Evolutionary conservation across 495 filamentous ascomycete genomes (phyloP).

Genomic region (Penicillium paxilli): DNA sequence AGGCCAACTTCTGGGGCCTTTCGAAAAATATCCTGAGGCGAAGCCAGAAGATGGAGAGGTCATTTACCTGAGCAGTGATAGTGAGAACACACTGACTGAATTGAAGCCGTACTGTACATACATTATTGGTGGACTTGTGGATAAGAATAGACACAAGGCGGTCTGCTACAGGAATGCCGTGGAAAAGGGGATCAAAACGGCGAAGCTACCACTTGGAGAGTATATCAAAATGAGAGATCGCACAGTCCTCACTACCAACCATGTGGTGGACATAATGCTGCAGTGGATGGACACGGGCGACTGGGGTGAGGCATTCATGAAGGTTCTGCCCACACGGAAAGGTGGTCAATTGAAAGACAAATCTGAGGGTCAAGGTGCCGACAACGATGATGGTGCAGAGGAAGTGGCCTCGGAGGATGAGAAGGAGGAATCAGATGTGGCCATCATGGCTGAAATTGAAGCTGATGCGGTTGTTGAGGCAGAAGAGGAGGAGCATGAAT

Average conservation of each 20-base stretch:
- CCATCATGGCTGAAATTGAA: neutral
- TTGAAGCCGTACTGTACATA: slow-evolving; percentile 86
- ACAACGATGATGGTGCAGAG: slow-evolving; percentile 29
- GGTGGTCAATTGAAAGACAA: slow-evolving; percentile 58
- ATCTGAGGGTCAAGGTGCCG: slow-evolving; percentile 18
- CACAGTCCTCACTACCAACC: slow-evolving; percentile 84
- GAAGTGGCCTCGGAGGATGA: slow-evolving; percentile 16
- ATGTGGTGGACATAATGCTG: slow-evolving; percentile 95
- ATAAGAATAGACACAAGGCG: slow-evolving; percentile 93
- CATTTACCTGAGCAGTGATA: slow-evolving; percentile 88
- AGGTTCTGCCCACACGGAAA: slow-evolving; percentile 83
- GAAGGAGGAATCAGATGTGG: neutral
- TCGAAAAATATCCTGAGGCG: slow-evolving; percentile 42
- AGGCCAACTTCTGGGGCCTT: slow-evolving; percentile 55
- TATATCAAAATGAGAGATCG: slow-evolving; percentile 87
- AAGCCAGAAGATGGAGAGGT: slow-evolving; percentile 56
- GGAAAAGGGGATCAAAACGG: slow-evolving; percentile 75
- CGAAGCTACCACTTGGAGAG: slow-evolving; percentile 87
- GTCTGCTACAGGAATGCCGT: slow-evolving; percentile 83
- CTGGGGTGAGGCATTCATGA: slow-evolving; percentile 87
- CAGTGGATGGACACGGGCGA: slow-evolving; percentile 84
- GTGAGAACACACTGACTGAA: slow-evolving; percentile 72
- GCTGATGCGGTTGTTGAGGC: neutral
- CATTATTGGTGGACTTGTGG: slow-evolving; percentile 91
- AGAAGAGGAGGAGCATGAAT: neutral